Evolutionary conservation across 257 asterid species (phyloP).

Genomic region (Gentiana dahurica): DNA sequence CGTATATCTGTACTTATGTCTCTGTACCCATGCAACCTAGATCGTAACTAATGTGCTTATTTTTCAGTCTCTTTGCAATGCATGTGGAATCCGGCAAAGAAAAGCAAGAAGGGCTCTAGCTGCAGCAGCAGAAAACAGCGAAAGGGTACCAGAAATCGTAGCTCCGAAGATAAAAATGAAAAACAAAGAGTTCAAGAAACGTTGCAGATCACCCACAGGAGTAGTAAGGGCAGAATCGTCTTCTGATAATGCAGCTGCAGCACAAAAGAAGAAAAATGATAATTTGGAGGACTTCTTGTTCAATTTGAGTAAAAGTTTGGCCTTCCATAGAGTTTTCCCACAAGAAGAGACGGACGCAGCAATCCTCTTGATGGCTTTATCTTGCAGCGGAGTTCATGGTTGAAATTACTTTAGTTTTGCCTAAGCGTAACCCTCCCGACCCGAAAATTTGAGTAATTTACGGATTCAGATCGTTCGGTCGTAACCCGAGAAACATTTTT

Average conservation of each 20-base stretch:
- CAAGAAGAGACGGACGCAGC: slow-evolving; percentile 98
- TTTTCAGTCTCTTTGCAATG: slow-evolving; percentile 78
- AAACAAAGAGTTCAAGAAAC: slow-evolving; percentile 47
- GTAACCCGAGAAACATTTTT: background rate
- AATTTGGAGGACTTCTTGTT: slow-evolving; percentile 74
- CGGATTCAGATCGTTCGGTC: too few species aligned
- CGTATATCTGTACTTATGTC: too few species aligned
- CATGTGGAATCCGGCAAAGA: slow-evolving; percentile 90
- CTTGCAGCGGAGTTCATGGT: slow-evolving; percentile 75
- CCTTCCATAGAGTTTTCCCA: slow-evolving; percentile 67
- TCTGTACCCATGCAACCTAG: too few species aligned
- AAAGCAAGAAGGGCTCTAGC: slow-evolving; percentile 90
- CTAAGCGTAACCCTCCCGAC: too few species aligned
- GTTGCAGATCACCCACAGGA: slow-evolving; percentile 21
- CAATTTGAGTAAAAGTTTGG: slow-evolving; percentile 52
- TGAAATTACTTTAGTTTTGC: slow-evolving; percentile 15
- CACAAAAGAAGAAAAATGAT: slow-evolving; percentile 15
- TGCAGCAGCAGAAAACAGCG: slow-evolving; percentile 36
- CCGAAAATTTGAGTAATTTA: too few species aligned
- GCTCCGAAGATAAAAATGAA: slow-evolving; percentile 45
- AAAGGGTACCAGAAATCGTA: slow-evolving; percentile 14
- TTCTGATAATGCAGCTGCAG: slow-evolving; percentile 3
- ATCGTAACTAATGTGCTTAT: background rate
- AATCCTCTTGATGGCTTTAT: slow-evolving; percentile 80
- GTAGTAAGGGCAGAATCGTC: slow-evolving; percentile 12